Conservation (phyloP, 768 basidiomycete species). For the Aureoboletus auriporus region DNA sequence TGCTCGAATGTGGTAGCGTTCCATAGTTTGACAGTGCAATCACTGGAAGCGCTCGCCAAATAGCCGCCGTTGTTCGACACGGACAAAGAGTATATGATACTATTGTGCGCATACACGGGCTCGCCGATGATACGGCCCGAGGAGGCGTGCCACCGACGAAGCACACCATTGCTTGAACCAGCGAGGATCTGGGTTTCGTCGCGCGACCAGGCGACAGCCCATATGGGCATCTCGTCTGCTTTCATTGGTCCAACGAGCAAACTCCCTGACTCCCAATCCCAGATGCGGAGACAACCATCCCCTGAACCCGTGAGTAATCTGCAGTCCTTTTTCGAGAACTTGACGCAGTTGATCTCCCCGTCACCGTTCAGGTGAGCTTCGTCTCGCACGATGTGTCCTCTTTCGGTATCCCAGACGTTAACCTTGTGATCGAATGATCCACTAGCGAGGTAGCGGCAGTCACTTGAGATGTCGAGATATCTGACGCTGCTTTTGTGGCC, state of each 20-base stretch:
- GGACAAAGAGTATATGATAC: constrained; percentile 25
- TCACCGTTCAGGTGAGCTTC: constrained; percentile 21
- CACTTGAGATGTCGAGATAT: constrained; percentile 25
- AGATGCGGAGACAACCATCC: constrained; percentile 27
- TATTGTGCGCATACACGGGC: constrained; percentile 19
- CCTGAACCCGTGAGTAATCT: constrained; percentile 27
- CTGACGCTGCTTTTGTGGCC: constrained; percentile 24
- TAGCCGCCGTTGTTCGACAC: constrained; percentile 26
- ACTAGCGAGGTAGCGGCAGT: constrained; percentile 26
- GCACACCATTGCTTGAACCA: constrained; percentile 19
- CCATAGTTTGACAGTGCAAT: constrained; percentile 28
- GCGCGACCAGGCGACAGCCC: constrained; percentile 29
- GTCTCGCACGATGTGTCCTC: constrained; percentile 21
- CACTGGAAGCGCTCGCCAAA: constrained; percentile 28
- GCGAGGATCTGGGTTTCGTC: constrained; percentile 27
- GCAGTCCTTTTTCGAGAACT: constrained; percentile 21
- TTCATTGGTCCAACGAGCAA: constrained; percentile 25
- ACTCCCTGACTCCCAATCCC: constrained; percentile 24
- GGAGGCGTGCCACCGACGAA: constrained; percentile 23
- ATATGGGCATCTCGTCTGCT: constrained; percentile 20
- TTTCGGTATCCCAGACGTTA: constrained; percentile 29
- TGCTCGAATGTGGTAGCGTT: constrained; percentile 23
- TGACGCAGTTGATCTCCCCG: constrained; percentile 25
- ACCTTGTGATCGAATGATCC: constrained; percentile 31
- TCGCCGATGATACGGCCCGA: constrained; percentile 21